phyloP scores from a whole-genome alignment of 495 filamentous ascomycete species.

The Aspergillus heteromorphus region DNA sequence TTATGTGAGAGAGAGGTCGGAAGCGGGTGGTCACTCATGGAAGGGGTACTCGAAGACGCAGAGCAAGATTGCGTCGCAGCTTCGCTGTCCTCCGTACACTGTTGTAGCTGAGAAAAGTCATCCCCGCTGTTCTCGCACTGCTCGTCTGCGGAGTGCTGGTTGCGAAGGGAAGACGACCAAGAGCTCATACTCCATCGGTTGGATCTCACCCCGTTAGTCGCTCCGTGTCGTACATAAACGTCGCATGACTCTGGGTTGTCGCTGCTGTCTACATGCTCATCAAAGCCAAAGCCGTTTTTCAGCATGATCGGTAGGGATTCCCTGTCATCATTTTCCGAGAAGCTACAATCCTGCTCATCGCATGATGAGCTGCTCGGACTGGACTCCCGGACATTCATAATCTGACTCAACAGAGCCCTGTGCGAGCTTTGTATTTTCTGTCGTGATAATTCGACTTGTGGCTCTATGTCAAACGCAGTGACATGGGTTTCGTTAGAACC shows the following conservation, averaged over 20 bases:
- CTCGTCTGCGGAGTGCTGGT: conserved; percentile 38
- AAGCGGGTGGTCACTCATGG: conserved; percentile 19
- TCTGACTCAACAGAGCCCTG: conserved; percentile 45
- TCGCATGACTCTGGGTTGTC: conserved; percentile 27
- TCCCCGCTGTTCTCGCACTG: conserved; percentile 32
- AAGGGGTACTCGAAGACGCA: conserved; percentile 29
- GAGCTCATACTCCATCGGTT: conserved; percentile 50
- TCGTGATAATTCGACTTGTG: conserved; percentile 53
- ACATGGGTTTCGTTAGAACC: conserved; percentile 51
- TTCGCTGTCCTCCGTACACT: conserved; percentile 21
- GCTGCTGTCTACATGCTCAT: conserved; percentile 26
- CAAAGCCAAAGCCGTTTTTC: conserved; percentile 37
- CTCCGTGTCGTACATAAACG: conserved; percentile 14
- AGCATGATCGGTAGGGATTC: conserved; percentile 61
- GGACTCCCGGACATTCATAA: conserved; percentile 48
- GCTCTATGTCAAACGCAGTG: conserved; percentile 67
- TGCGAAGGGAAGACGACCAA: conserved; percentile 46
- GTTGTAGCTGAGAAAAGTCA: conserved; percentile 20
- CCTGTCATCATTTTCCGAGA: conserved; percentile 48
- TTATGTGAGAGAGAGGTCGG: conserved; percentile 15
- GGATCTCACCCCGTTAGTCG: conserved; percentile 18
- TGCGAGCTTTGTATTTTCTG: conserved; percentile 30
- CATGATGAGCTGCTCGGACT: conserved; percentile 43
- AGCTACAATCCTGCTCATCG: conserved; percentile 47
- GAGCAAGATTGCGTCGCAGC: conserved; percentile 29